These are phyloP conservation scores for Amanita polypyramis DNA, from an alignment of 768 basidiomycete species.

Conservation along the genomic window DNA sequence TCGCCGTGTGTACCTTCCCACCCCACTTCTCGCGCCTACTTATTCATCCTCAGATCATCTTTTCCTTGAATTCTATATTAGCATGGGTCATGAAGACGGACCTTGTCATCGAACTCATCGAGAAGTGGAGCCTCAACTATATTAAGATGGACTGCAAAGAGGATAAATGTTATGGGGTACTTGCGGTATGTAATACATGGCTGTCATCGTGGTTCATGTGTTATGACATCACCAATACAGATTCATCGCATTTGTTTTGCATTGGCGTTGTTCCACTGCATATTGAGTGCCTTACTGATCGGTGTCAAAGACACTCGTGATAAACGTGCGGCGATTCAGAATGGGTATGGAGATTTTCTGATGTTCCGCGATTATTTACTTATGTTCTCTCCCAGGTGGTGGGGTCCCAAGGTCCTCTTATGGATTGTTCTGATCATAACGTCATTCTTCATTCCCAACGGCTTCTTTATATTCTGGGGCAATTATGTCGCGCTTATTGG, in stretches of 20 bases:
- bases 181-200: conserved; percentile 60
- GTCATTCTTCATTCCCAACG: conserved; percentile 94
- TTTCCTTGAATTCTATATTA: conserved; percentile 88
- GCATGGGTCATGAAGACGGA: conserved; percentile 97
- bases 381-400: conserved; percentile 56
- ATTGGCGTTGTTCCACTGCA: conserved; percentile 75
- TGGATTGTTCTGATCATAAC: conserved; percentile 77
- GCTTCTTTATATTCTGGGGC: conserved; percentile 97
- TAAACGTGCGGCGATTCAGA: conserved; percentile 92
- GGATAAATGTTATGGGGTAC: conserved; percentile 91
- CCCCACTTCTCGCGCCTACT: not conserved
- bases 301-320: conserved; percentile 86
- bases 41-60: conserved; percentile 66
- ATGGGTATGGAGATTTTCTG: conserved; percentile 51
- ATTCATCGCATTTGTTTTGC: conserved; percentile 97
- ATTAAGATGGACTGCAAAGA: conserved; percentile 95
- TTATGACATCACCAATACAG: conserved; percentile 22
- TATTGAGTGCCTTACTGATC: conserved; percentile 70
- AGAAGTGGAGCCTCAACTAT: conserved; percentile 93
- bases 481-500: conserved; percentile 89
- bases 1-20: conserved; percentile 45
- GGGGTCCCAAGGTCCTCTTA: conserved; percentile 91
- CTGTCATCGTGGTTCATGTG: not conserved
- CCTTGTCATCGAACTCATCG: conserved; percentile 73
- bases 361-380: conserved; percentile 2